These are phyloP conservation scores for Pseudoperonospora humuli DNA, from an alignment of 352 stramenopile species.

Conservation along the genomic window DNA sequence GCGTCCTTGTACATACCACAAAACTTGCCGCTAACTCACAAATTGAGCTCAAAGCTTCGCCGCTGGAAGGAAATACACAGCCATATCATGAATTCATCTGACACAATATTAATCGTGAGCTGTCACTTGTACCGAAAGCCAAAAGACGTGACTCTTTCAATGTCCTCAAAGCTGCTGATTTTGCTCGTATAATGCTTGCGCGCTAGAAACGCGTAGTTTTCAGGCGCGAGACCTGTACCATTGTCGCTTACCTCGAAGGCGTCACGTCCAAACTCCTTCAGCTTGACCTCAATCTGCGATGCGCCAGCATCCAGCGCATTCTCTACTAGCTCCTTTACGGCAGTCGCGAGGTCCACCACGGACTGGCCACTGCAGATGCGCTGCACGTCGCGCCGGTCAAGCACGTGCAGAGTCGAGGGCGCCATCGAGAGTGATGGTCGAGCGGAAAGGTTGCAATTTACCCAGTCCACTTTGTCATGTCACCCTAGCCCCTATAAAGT, in stretches of 20 bases:
- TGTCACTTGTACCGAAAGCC: slow-evolving; percentile 81
- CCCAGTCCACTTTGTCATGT: too few species aligned
- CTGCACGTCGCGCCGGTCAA: slow-evolving; percentile 44
- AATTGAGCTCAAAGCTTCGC: slow-evolving; percentile 94
- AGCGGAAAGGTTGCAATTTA: too few species aligned
- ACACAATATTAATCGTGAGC: not conserved
- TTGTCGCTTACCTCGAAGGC: slow-evolving; percentile 96
- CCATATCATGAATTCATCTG: slow-evolving; percentile 1
- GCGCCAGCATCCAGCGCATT: slow-evolving; percentile 82
- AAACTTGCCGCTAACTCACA: slow-evolving; percentile 86
- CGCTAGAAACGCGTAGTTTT: slow-evolving; percentile 75
- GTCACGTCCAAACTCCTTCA: slow-evolving; percentile 89
- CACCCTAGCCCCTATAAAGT: too few species aligned
- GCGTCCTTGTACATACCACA: slow-evolving; percentile 82
- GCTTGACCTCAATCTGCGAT: slow-evolving; percentile 77
- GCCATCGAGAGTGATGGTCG: slow-evolving; percentile 7
- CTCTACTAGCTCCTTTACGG: slow-evolving; percentile 97
- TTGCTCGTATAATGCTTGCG: slow-evolving; percentile 95
- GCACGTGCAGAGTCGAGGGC: slow-evolving; percentile 26
- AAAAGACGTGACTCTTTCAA: slow-evolving; percentile 83
- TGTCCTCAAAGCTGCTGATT: slow-evolving; percentile 92
- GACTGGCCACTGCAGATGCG: slow-evolving; percentile 89
- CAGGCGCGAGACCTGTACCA: slow-evolving; percentile 77
- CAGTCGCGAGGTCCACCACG: slow-evolving; percentile 90
- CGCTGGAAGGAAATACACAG: slow-evolving; percentile 26